Evolutionary conservation across 2,329 filamentous ascomycete genomes (phyloP), one percentile per base, ranked within the genome.

Genomic region (Domatiomyces globalis): DNA sequence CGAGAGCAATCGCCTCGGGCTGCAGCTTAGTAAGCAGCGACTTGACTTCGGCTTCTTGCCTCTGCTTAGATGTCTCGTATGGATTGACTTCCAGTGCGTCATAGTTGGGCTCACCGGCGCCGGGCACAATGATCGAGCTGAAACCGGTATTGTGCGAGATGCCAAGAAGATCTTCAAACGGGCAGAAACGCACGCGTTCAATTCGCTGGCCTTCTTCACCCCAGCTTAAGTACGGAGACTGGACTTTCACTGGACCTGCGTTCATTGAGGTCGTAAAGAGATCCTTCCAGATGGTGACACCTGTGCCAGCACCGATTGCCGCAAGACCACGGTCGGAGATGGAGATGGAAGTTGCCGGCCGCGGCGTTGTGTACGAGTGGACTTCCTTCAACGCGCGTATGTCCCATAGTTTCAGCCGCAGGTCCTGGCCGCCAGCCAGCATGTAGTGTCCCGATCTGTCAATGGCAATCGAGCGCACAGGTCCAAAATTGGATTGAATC

Each of bases 51-150:
- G 78, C 77, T 69, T 98, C 92, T 68, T 94, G 89, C 62, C 92
- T 80, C 71, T 96, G 89, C 71, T 92, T 94, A 63, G 75, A 77
- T 49, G 84, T 95, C 71, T 96, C 92, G 76, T 90, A 96, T 33
- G 92, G 92, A 73, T 98, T 98, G 61, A 83, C 76, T 68, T 98
- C 92, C 50, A 95, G 74, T 2, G 88, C 85, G 67, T 98, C 92
- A 66, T 86, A 95, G 76, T 96, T 96, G 65, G 92, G 82, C 68
- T 98, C 92, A 56, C 92, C 92, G n/a, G 90, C 85, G 46, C 92
- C 92, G 6, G 92, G 92, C 1, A 96, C 81, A 60, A 98, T 80
- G 63, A 95, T 80, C 51, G 84, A 92, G 15, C 84, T 85, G 71
- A 96, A 96, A 12, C 92, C 92, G 54, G 82, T 73, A 63, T 85